Evolutionary conservation across 106 monocot species (phyloP).

Genomic region (Platanthera guangdongensis): DNA sequence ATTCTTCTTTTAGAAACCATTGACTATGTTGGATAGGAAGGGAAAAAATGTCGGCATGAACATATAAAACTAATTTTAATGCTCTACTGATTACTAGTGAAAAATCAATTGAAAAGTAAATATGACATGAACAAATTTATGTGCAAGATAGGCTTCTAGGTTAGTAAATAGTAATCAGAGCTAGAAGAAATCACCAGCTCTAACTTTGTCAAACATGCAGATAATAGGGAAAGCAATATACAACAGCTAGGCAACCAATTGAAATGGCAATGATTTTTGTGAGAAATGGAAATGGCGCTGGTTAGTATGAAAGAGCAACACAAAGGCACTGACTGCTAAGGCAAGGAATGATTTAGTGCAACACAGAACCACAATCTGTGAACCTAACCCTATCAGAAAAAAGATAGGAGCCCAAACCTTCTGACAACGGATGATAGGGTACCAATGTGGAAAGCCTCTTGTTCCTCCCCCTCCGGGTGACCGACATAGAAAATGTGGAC

Average conservation of each 20-base stretch:
- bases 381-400: not conserved
- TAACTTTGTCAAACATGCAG: not conserved
- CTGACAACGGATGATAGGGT: conserved; percentile 61
- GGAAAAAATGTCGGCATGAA: too few species aligned
- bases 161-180: too few species aligned
- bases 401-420: conserved; percentile 21
- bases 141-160: not conserved
- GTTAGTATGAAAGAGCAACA: conserved; percentile 8
- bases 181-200: too few species aligned
- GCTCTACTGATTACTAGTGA: not conserved
- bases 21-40: too few species aligned
- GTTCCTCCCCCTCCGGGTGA: conserved; percentile 33
- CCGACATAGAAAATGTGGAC: conserved; percentile 55
- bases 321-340: conserved; percentile 31
- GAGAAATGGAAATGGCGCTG: not conserved
- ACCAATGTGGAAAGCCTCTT: conserved; percentile 49
- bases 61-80: not conserved
- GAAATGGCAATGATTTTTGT: not conserved
- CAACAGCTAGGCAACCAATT: too few species aligned
- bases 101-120: not conserved
- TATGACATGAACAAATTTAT: not conserved
- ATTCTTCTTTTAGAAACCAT: too few species aligned
- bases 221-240: not conserved
- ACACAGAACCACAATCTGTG: not conserved
- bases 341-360: not conserved